phyloP scores from a whole-genome alignment of 176 grass and related monocot species.

The Tillandsia fasciculata region DNA sequence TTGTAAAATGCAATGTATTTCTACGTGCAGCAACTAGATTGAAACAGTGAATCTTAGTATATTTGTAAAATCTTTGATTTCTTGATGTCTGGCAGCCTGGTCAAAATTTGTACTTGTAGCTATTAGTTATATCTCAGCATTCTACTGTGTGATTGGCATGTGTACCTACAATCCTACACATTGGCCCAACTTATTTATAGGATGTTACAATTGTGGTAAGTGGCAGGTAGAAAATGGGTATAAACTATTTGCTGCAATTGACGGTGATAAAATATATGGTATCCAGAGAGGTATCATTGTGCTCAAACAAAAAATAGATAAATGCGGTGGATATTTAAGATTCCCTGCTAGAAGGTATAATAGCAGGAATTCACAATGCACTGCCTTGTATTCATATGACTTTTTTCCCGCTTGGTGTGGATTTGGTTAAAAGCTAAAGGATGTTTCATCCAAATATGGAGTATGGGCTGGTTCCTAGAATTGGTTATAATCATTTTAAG shows the following conservation, averaged over 20 bases:
- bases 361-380: not conserved
- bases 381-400: not conserved
- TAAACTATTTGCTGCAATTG: not conserved
- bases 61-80: too few relatives aligned
- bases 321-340: not conserved
- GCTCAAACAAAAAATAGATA: not conserved
- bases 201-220: not conserved
- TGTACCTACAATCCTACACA: not conserved
- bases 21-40: too few relatives aligned
- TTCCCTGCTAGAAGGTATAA: not conserved
- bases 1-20: too few relatives aligned
- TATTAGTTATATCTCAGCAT: not conserved
- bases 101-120: not conserved
- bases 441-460: too few relatives aligned
- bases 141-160: not conserved
- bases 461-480: too few relatives aligned
- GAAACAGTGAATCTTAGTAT: too few relatives aligned
- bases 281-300: not conserved
- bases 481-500: too few relatives aligned
- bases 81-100: too few relatives aligned
- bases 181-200: not conserved
- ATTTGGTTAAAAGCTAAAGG: not conserved
- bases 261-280: not conserved
- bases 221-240: not conserved
- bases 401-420: not conserved